Conservation (phyloP, 441 rosid species). For the Populus hybrid region DNA sequence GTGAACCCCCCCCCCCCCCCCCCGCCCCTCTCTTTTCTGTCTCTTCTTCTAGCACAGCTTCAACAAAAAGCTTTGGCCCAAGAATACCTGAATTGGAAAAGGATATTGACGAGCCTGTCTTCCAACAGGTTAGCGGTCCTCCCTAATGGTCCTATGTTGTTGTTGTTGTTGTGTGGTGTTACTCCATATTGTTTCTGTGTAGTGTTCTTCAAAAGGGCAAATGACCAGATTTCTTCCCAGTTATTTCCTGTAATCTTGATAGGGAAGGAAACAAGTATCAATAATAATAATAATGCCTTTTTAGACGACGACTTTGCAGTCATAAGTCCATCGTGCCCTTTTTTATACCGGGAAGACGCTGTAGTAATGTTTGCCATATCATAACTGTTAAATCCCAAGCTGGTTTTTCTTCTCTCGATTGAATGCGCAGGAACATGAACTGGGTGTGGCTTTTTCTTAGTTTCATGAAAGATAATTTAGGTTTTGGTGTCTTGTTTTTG, state of each 20-base stretch:
- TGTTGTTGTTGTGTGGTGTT: too few relatives aligned
- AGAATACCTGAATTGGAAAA: too few relatives aligned
- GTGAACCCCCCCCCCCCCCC: background rate
- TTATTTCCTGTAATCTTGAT: constrained; percentile 12
- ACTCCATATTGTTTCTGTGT: too few relatives aligned
- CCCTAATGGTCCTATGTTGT: too few relatives aligned
- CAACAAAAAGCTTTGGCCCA: too few relatives aligned
- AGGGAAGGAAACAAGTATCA: constrained; percentile 21
- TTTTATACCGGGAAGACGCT: background rate
- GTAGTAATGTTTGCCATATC: background rate
- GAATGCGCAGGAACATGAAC: background rate
- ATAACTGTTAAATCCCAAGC: background rate
- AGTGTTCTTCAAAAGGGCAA: too few relatives aligned
- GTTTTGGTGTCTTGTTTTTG: background rate
- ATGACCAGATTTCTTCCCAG: background rate
- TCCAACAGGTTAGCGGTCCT: too few relatives aligned
- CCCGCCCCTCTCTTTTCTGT: background rate
- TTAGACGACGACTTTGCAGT: constrained; percentile 13
- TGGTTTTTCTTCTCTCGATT: background rate
- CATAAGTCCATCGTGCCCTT: too few relatives aligned
- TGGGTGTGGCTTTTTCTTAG: background rate
- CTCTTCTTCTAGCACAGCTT: too few relatives aligned
- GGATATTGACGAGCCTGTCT: too few relatives aligned
- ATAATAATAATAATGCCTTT: background rate
- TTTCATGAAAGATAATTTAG: background rate